A percentile compares a stretch with the other conserved stretches of the same genome.
phyloP scores from a whole-genome alignment of 2,329 filamentous ascomycete genomes.

The Ascochyta viciae-villosae region DNA sequence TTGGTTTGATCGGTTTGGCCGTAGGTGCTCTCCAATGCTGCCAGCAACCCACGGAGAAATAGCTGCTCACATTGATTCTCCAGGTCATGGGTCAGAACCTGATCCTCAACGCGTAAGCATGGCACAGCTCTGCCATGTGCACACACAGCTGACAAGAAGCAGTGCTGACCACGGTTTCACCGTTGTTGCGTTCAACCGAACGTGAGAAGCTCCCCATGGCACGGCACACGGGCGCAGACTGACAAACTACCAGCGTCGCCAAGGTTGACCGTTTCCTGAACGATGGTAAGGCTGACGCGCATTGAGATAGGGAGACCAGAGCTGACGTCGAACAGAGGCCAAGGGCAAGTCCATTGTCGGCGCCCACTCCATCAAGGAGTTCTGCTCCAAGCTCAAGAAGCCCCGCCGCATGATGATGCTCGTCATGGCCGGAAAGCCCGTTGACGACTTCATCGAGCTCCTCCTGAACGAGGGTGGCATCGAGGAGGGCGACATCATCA shows the following conservation, averaged over 20 bases:
- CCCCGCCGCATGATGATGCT: slow-evolving; percentile 98
- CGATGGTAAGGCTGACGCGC: slow-evolving; percentile 58
- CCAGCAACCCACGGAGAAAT: not conserved
- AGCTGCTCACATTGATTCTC: slow-evolving; percentile 28
- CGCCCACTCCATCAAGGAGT: slow-evolving; percentile 92
- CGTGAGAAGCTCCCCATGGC: slow-evolving; percentile 48
- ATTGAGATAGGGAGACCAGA: not conserved
- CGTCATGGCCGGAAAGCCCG: slow-evolving; percentile 96
- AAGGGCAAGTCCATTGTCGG: slow-evolving; percentile 90
- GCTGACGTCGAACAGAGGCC: slow-evolving; percentile 53
- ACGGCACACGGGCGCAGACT: slow-evolving; percentile 19
- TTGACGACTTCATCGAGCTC: slow-evolving; percentile 98
- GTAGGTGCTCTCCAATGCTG: slow-evolving; percentile 34
- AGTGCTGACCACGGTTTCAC: slow-evolving; percentile 76
- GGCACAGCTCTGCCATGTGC: slow-evolving; percentile 22
- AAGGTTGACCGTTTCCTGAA: slow-evolving; percentile 96
- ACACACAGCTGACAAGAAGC: slow-evolving; percentile 35
- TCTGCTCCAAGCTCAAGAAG: slow-evolving; percentile 94
- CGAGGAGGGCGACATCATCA: slow-evolving; percentile 86
- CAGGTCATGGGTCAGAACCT: slow-evolving; percentile 61
- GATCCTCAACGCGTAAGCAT: slow-evolving; percentile 60
- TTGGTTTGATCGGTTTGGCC: slow-evolving; percentile 60
- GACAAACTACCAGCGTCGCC: slow-evolving; percentile 63
- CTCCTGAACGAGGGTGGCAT: slow-evolving; percentile 66
- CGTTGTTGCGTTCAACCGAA: slow-evolving; percentile 98